phyloP scores from a whole-genome alignment of 768 basidiomycete species.

The Amanita pseudoporphyria region DNA sequence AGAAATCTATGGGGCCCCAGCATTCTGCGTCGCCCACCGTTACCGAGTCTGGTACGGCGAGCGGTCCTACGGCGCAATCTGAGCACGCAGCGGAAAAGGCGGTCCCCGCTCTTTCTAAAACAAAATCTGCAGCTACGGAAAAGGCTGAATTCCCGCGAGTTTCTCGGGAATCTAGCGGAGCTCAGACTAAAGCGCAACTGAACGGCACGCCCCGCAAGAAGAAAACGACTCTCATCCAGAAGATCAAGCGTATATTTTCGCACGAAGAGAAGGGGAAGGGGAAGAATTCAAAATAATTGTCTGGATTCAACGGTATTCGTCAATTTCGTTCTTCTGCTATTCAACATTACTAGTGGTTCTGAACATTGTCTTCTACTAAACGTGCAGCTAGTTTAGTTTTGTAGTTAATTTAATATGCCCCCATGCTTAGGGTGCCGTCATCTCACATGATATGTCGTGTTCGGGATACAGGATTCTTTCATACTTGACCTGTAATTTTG shows the following conservation, averaged over 20 bases:
- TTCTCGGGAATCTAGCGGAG: background rate
- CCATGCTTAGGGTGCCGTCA: background rate
- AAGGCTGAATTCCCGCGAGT: constrained; percentile 1
- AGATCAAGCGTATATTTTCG: constrained; percentile 40
- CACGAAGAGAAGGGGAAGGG: constrained; percentile 35
- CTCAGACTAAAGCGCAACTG: background rate
- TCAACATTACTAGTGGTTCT: background rate
- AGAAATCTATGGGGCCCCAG: background rate
- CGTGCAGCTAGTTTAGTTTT: background rate
- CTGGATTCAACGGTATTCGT: background rate
- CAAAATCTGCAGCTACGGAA: background rate
- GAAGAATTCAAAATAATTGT: constrained; percentile 1
- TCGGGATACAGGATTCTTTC: background rate
- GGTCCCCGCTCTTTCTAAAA: background rate
- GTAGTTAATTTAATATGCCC: too few species aligned
- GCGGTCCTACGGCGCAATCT: background rate
- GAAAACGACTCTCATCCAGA: constrained; percentile 44
- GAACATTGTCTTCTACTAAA: background rate
- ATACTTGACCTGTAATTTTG: background rate
- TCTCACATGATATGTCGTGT: background rate
- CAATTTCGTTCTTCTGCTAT: too few species aligned
- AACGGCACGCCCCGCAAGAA: constrained; percentile 35
- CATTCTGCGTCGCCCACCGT: background rate
- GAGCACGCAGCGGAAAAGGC: background rate
- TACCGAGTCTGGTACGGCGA: background rate